A percentile compares a stretch with the other conserved stretches of the same genome.
Conservation (phyloP, 768 basidiomycete genomes). For the Lyophyllum decastes region DNA sequence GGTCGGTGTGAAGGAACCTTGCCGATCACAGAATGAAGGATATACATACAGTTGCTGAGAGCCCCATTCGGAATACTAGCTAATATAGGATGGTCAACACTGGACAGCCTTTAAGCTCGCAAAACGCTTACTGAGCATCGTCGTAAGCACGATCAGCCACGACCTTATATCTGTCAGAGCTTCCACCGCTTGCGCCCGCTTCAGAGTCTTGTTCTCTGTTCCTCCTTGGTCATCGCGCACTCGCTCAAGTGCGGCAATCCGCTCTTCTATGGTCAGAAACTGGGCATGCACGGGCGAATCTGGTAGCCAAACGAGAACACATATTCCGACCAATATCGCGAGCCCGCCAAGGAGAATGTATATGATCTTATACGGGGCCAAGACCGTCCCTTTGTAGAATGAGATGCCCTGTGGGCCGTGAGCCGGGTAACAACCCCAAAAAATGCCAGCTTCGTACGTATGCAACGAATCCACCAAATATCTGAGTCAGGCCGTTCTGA, state of each 20-base stretch:
- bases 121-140: constrained; percentile 50
- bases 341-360: constrained; percentile 62
- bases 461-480: constrained; percentile 66
- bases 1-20: not conserved
- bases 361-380: constrained; percentile 64
- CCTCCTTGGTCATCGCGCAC: constrained; percentile 70
- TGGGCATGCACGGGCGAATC: constrained; percentile 65
- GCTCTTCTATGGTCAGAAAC: constrained; percentile 58
- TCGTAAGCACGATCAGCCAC: constrained; percentile 63
- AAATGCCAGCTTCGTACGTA: constrained; percentile 39
- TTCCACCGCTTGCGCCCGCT: constrained; percentile 59
- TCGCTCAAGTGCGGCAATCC: constrained; percentile 63
- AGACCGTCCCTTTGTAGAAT: constrained; percentile 44
- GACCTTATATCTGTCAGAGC: constrained; percentile 58
- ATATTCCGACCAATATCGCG: constrained; percentile 57
- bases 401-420: constrained; percentile 49
- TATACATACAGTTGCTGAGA: constrained; percentile 58
- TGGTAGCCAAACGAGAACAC: constrained; percentile 60
- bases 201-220: constrained; percentile 59
- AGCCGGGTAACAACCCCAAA: not conserved
- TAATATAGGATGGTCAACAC: constrained; percentile 23
- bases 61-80: constrained; percentile 69
- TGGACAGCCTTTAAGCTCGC: not conserved
- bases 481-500: constrained; percentile 59
- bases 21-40: not conserved